These are phyloP conservation scores for Daedaleopsis nitida DNA, from an alignment of 768 basidiomycete genomes.

Conservation along the genomic window DNA sequence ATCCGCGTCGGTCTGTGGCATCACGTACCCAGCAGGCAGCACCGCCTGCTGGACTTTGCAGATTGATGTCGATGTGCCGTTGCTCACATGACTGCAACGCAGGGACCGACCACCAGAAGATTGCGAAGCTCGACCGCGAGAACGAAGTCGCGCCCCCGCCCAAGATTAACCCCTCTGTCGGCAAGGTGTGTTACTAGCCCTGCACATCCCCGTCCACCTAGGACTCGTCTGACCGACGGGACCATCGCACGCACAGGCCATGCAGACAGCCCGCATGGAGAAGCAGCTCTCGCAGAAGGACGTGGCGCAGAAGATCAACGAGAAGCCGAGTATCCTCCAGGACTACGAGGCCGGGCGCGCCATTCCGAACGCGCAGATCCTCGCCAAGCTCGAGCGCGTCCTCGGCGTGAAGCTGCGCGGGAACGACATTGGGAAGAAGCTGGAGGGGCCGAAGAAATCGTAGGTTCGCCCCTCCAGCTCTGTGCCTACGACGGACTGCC, in stretches of 20 bases:
- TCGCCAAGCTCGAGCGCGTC: conserved; percentile 84
- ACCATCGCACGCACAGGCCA: conserved; percentile 53
- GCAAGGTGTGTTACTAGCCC: conserved; percentile 55
- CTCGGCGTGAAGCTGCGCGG: conserved; percentile 91
- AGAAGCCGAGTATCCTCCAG: conserved; percentile 85
- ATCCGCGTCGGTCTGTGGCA: not conserved
- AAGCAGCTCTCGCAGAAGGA: conserved; percentile 89
- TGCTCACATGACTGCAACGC: not conserved
- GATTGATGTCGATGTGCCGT: not conserved
- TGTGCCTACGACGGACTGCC: conserved; percentile 26
- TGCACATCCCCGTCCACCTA: not conserved
- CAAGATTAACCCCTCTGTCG: conserved; percentile 73
- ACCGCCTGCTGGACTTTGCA: not conserved
- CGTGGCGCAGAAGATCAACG: conserved; percentile 89
- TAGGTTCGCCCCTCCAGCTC: conserved; percentile 47
- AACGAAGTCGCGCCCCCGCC: conserved; percentile 94
- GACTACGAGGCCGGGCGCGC: conserved; percentile 91
- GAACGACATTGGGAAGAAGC: conserved; percentile 84
- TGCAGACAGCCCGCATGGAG: conserved; percentile 78
- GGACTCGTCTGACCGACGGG: not conserved
- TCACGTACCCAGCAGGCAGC: not conserved
- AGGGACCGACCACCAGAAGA: conserved; percentile 93
- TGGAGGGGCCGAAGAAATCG: conserved; percentile 77
- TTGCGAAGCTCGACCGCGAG: conserved; percentile 92
- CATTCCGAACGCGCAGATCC: conserved; percentile 82